Base-by-base conservation (phyloP, 1,284 basidiomycete species). In the Microbotryum lychnidis-dioicae region DNA sequence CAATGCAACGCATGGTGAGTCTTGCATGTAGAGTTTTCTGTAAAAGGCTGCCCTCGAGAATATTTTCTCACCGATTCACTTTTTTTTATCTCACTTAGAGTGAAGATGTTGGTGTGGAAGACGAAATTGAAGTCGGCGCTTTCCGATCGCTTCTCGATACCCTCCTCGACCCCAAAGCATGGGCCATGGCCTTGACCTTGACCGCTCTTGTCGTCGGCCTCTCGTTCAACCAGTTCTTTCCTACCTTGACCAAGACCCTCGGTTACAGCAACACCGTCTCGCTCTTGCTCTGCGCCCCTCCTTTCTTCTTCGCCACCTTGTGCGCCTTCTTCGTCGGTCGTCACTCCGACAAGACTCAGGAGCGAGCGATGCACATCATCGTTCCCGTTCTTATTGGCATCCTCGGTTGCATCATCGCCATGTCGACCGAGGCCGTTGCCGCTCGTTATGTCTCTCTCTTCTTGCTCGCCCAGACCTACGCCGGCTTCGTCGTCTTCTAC, bases 381-480 rank as follows among this genome's bases (percentile, higher is more conserved):
- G 42, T 63, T 18, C 66, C 73, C n/a, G 62, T 71, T 4, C 25
- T 46, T 23, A 76, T 78, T 27, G 79, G 77, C 29, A 69, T 82
- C 31, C 64, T 79, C 47, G 81, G 81, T 4, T 82, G 82, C 72
- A 75, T 82, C 64, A 74, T 83, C 49, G 79, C 79, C 3, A 69
- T 65, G 65, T 62, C 73, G 0, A 76, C 76, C 0, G 71, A 73
- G 51, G 70, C 67, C 27, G 68, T 66, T 5, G 76, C 71, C 6
- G 71, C 74, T 16, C 72, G 75, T 44, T 77, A 76, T 65, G 59
- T 75, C 33, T 70, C 73, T 47, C 57, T 62, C 37, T 86, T 86
- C 76, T 75, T 89, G 53, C 85, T 87, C 83, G 84, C 86, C 4
- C 84, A 85, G 66, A 52, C 55, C 55, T 78, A 77, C 71, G 67